Evolutionary conservation across 2,329 filamentous ascomycete species (phyloP).

Genomic region (Penicillium vulpinum): DNA sequence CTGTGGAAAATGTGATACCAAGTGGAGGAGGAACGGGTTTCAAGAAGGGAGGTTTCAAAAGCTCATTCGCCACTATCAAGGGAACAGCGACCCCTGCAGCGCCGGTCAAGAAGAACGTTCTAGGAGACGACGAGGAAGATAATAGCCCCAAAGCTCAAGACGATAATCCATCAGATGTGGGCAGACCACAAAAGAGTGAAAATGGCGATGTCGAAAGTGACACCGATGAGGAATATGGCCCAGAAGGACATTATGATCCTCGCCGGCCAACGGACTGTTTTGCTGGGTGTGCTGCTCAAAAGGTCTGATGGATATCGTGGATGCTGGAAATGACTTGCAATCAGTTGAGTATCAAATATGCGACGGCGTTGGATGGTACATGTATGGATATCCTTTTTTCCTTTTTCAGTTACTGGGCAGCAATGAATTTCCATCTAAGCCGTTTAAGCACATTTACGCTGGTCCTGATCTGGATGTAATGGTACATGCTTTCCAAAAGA

Average conservation of each 20-base stretch:
- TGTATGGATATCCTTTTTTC: background rate
- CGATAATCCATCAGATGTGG: conserved; percentile 7
- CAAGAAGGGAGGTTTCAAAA: conserved; percentile 82
- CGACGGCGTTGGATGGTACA: background rate
- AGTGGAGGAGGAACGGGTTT: conserved; percentile 50
- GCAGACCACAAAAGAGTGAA: conserved; percentile 5
- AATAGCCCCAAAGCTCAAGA: conserved; percentile 24
- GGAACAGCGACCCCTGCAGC: conserved; percentile 28
- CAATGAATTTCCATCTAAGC: conserved; percentile 15
- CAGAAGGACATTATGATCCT: conserved; percentile 53
- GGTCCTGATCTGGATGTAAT: conserved; percentile 21
- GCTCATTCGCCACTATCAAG: conserved; percentile 64
- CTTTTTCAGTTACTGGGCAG: background rate
- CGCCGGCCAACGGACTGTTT: conserved; percentile 53
- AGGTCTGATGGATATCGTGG: conserved; percentile 6
- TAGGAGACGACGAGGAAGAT: conserved; percentile 43
- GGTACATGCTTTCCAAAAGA: conserved; percentile 29
- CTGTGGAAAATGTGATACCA: conserved; percentile 22
- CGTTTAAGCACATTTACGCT: conserved; percentile 15
- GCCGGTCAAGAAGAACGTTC: conserved; percentile 44
- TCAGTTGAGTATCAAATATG: background rate
- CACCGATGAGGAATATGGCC: conserved; percentile 65
- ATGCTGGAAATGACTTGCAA: background rate
- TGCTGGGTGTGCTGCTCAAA: conserved; percentile 36
- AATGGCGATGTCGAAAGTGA: conserved; percentile 65